Conservation (phyloP, 2,329 filamentous ascomycete genomes). For the Cryphonectria nitschkei region DNA sequence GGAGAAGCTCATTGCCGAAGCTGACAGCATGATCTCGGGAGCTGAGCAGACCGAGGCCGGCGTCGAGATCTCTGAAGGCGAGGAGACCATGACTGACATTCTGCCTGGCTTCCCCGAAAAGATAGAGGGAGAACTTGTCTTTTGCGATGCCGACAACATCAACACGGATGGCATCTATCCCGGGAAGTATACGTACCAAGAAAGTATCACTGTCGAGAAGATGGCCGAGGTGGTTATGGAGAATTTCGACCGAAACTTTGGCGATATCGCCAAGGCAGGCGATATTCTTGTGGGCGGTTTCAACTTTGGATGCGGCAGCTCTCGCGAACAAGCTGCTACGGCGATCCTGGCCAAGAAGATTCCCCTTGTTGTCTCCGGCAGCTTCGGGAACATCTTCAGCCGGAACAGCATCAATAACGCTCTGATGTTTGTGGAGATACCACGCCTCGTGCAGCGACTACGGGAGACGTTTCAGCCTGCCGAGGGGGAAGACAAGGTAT, state of each 20-base stretch:
- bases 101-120: slow-evolving; percentile 80
- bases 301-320: slow-evolving; percentile 86
- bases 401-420: slow-evolving; percentile 82
- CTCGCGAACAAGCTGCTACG: slow-evolving; percentile 86
- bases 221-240: slow-evolving; percentile 94
- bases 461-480: slow-evolving; percentile 57
- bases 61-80: background rate
- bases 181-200: slow-evolving; percentile 88
- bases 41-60: slow-evolving; percentile 45
- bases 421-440: slow-evolving; percentile 72
- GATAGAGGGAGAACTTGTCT: slow-evolving; percentile 84
- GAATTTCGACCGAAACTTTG: slow-evolving; percentile 84
- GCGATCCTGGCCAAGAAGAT: slow-evolving; percentile 82
- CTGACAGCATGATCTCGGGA: slow-evolving; percentile 63
- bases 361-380: slow-evolving; percentile 77
- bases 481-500: slow-evolving; percentile 51
- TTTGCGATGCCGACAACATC: slow-evolving; percentile 80
- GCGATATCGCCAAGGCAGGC: slow-evolving; percentile 61
- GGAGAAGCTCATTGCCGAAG: slow-evolving; percentile 70
- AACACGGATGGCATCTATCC: slow-evolving; percentile 94
- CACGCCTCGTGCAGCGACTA: slow-evolving; percentile 66
- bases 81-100: slow-evolving; percentile 18
- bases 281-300: slow-evolving; percentile 86
- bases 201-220: slow-evolving; percentile 66
- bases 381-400: slow-evolving; percentile 83